Evolutionary conservation across 129 eudicot genomes (phyloP), one percentile per base, ranked within the genome.

Genomic region (Arctium lappa): DNA sequence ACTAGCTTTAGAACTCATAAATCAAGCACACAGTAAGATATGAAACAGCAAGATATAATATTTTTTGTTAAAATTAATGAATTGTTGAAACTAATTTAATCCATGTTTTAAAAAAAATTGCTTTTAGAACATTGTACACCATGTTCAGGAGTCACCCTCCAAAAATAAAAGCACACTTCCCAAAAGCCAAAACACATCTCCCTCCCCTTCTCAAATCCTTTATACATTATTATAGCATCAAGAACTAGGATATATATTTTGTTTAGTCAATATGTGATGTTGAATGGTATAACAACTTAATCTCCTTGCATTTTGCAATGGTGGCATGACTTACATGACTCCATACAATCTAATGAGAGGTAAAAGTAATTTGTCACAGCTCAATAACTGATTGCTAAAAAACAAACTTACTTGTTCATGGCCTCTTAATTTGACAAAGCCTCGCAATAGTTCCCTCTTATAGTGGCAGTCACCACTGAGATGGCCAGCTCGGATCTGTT

Each of bases 381-480:
- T 13, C 18, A 32, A 74, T 12, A 82, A 65, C 8, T 15, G 70
- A 74, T 27, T 72, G 71, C 56, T 27, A 73, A 34, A 83, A 6
- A 27, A 72, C 44, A 82, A 81, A 83, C 92, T 88, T 80, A 92
- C 97, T 87, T 89, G 97, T 82, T 95, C 99, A 79, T 93, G 98
- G 31, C 97, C 99, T 78, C 95, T 86, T 66, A 93, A 44, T 89
- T 91, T 95, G 80, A 95, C 76, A 80, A 72, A 87, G 46, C 97
- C 93, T 9, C 99, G 86, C 80, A 93, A 81, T 6, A 95, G 79
- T 79, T 95, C 98, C 76, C 98, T 88, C 81, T 95, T 93, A 73
- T 82, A 93, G 80, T 95, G 99, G 78, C 99, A 95, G 82, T 95
- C 99, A 73, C 99, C 99, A 72, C 98, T 93, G 34, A 95, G 91